A percentile compares a stretch with the other conserved stretches of the same genome.
phyloP scores from a whole-genome alignment of 1,284 basidiomycete species.

The Mycosarcoma maydis region DNA sequence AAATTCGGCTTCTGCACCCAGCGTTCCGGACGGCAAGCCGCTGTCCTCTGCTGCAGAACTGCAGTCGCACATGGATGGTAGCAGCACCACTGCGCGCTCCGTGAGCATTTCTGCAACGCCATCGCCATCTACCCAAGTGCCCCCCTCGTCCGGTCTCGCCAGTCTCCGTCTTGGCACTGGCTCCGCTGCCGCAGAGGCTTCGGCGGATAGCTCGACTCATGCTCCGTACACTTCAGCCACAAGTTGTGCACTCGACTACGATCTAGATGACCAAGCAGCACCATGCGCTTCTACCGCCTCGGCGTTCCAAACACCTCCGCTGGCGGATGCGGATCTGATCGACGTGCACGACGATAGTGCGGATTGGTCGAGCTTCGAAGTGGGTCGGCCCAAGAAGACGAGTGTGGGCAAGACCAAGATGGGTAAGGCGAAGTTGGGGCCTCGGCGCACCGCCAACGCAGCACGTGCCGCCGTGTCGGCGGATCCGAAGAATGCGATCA shows the following conservation, averaged over 20 bases:
- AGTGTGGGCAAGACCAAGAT: constrained; percentile 26
- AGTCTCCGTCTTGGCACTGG: constrained; percentile 41
- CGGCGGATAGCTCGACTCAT: constrained; percentile 7
- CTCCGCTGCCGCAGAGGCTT: neutral
- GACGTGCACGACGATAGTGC: constrained; percentile 57
- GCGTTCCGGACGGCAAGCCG: constrained; percentile 26
- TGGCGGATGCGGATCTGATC: constrained; percentile 39
- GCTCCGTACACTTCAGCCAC: constrained; percentile 9
- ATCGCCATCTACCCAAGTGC: constrained; percentile 11
- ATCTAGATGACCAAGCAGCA: constrained; percentile 24
- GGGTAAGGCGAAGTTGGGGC: constrained; percentile 41
- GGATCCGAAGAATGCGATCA: constrained; percentile 33
- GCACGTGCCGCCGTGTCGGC: too few species aligned
- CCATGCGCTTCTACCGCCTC: constrained; percentile 29
- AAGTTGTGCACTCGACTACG: constrained; percentile 36
- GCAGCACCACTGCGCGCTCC: constrained; percentile 19
- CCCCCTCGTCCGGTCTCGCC: constrained; percentile 30
- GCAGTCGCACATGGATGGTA: constrained; percentile 45
- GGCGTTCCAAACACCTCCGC: constrained; percentile 12
- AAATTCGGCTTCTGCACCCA: constrained; percentile 26
- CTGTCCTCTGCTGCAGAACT: constrained; percentile 28
- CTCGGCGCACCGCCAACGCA: constrained; percentile 14
- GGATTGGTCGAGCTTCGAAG: constrained; percentile 56
- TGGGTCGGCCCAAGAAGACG: constrained; percentile 45
- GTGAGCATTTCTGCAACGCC: constrained; percentile 10